These are phyloP conservation scores for Phytophthora tentaculata DNA, from an alignment of 352 stramenopile genomes.

Conservation along the genomic window DNA sequence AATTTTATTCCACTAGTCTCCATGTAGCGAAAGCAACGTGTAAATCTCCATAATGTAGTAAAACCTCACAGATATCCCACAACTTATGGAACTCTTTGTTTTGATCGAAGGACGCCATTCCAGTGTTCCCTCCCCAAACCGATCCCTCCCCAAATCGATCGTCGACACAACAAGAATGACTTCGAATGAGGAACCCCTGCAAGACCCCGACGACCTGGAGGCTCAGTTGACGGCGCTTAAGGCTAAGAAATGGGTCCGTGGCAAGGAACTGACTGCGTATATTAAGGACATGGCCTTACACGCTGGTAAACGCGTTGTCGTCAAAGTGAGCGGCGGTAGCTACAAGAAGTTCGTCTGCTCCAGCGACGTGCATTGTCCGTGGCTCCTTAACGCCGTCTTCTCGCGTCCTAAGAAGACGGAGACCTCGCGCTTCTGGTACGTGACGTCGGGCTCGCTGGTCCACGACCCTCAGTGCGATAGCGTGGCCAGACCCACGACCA, in stretches of 20 bases:
- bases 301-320: conserved; percentile 49
- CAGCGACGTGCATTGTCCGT: conserved; percentile 43
- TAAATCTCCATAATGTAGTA: conserved; percentile 21
- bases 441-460: conserved; percentile 51
- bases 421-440: conserved; percentile 51
- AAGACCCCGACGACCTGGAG: conserved; percentile 8
- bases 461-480: conserved; percentile 48
- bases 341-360: conserved; percentile 69
- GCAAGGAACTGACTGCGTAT: conserved; percentile 52
- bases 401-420: conserved; percentile 38
- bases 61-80: no score
- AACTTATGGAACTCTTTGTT: neutral
- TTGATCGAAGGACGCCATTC: neutral
- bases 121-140: neutral
- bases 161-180: neutral
- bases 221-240: conserved; percentile 39
- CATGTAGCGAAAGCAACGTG: conserved; percentile 12
- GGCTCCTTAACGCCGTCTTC: conserved; percentile 58
- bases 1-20: neutral
- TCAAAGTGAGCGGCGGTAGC: conserved; percentile 57
- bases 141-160: neutral
- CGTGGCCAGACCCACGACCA: conserved; percentile 47
- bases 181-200: neutral
- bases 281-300: conserved; percentile 60
- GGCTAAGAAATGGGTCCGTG: conserved; percentile 40